A percentile compares a stretch with the other conserved stretches of the same genome.
Evolutionary conservation across 345 rosid genomes (phyloP).

Genomic region (Eucalyptus regnans): DNA sequence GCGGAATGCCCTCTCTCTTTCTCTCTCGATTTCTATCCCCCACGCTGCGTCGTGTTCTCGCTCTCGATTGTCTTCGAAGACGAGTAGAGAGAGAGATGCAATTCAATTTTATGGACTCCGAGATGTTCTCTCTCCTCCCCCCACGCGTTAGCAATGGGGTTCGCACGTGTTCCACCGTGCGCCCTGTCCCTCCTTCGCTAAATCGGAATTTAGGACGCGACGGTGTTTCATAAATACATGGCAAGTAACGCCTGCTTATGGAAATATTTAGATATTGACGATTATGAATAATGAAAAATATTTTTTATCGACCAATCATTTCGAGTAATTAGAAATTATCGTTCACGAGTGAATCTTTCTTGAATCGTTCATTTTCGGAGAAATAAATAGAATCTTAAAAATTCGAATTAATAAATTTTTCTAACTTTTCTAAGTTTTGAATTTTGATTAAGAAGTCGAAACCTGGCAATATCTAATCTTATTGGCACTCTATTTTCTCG

Average conservation of each 20-base stretch:
- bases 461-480: rapidly evolving
- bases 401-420: background rate
- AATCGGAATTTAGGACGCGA: too few species aligned
- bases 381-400: rapidly evolving
- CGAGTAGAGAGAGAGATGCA: background rate
- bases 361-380: rapidly evolving
- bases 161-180: background rate
- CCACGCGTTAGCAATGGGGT: background rate
- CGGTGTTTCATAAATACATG: too few species aligned
- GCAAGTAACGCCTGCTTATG: too few species aligned
- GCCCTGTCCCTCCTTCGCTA: background rate
- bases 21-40: background rate
- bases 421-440: background rate
- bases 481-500: background rate
- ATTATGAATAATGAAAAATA: too few species aligned
- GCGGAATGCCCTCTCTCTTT: background rate
- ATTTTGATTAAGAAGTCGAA: background rate
- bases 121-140: background rate
- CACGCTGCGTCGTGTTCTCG: background rate
- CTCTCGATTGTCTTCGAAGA: background rate
- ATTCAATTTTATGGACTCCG: background rate
- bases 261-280: too few species aligned
- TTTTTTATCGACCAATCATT: too few species aligned
- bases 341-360: too few species aligned
- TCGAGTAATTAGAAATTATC: too few species aligned